A percentile compares a stretch with the other conserved stretches of the same genome.
Conservation (phyloP, 1,139 yeast species). For the Candida tetrigidarum region DNA sequence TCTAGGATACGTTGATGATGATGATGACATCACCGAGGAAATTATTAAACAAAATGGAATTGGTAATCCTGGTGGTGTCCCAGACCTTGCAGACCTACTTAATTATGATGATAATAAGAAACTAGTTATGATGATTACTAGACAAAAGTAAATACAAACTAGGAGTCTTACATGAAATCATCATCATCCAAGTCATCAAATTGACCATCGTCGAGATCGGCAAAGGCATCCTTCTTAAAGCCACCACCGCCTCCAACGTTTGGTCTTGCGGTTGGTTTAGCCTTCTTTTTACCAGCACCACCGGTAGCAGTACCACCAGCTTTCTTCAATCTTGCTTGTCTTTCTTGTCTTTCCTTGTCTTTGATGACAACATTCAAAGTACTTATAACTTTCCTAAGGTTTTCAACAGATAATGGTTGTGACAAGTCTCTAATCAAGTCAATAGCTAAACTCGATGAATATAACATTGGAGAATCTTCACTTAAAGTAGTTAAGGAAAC, state of each 20-base stretch:
- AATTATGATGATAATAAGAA: constrained; percentile 13
- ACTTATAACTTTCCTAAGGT: constrained; percentile 81
- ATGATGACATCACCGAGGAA: constrained; percentile 1
- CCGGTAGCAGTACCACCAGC: constrained; percentile 89
- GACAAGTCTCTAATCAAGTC: constrained; percentile 86
- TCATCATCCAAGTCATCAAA: constrained; percentile 69
- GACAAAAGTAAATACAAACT: not conserved
- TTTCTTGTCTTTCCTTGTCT: constrained; percentile 89
- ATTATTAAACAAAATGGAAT: not conserved
- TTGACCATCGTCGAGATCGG: constrained; percentile 50
- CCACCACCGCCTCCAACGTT: constrained; percentile 70
- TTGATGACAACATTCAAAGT: constrained; percentile 81
- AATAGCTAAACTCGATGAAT: constrained; percentile 75
- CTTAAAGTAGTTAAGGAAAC: constrained; percentile 69
- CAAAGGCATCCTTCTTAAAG: constrained; percentile 73
- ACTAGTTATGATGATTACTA: not conserved
- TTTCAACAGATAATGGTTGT: constrained; percentile 81
- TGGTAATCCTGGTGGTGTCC: not conserved
- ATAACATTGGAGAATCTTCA: constrained; percentile 65
- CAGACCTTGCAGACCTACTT: constrained; percentile 15
- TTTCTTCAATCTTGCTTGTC: constrained; percentile 78
- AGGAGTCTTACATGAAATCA: constrained; percentile 76
- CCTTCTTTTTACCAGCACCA: constrained; percentile 96
- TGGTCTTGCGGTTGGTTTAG: constrained; percentile 72
- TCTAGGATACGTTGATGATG: not conserved